A percentile compares a stretch with the other conserved stretches of the same genome.
Evolutionary conservation across 148 eudicot genomes (phyloP).

Genomic region (Bassia scoparia): DNA sequence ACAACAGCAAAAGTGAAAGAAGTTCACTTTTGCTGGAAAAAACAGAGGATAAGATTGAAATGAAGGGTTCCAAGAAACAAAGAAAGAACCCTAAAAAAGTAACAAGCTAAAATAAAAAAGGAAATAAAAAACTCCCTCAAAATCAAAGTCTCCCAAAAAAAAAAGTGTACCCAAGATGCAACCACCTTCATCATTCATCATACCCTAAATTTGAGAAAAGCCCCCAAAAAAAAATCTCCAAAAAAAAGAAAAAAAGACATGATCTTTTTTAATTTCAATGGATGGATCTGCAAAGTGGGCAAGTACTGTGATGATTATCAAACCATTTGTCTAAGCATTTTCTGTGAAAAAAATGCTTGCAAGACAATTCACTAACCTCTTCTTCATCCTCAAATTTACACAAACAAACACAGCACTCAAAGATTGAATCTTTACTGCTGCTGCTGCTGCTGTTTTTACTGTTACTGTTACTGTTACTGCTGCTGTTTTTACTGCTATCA

Average conservation of each 20-base stretch:
- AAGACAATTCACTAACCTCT: slow-evolving; percentile 64
- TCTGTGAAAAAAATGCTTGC: slow-evolving; percentile 81
- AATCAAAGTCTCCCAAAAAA: no score
- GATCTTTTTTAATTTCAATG: slow-evolving; percentile 7
- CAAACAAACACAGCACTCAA: slow-evolving; percentile 59
- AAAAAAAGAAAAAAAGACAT: slow-evolving; percentile 1
- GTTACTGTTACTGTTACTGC: background rate
- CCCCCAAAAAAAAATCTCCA: background rate
- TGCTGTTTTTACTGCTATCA: background rate
- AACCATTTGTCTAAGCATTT: slow-evolving; percentile 72
- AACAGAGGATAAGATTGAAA: slow-evolving; percentile 5
- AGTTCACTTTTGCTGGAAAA: slow-evolving; percentile 24
- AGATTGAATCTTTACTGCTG: background rate
- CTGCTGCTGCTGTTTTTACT: background rate
- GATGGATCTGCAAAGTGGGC: slow-evolving; percentile 79
- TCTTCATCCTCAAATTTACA: slow-evolving; percentile 54
- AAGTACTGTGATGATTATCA: slow-evolving; percentile 52
- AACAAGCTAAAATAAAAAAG: background rate
- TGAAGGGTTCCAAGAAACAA: slow-evolving; percentile 11
- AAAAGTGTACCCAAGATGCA: slow-evolving; percentile 7
- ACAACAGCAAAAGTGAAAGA: slow-evolving; percentile 29
- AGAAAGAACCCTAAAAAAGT: slow-evolving; percentile 20
- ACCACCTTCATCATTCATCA: background rate
- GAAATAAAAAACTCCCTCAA: background rate
- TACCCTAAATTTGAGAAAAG: background rate